Conservation (phyloP, 768 basidiomycete genomes). For the Boletus barrowsii region DNA sequence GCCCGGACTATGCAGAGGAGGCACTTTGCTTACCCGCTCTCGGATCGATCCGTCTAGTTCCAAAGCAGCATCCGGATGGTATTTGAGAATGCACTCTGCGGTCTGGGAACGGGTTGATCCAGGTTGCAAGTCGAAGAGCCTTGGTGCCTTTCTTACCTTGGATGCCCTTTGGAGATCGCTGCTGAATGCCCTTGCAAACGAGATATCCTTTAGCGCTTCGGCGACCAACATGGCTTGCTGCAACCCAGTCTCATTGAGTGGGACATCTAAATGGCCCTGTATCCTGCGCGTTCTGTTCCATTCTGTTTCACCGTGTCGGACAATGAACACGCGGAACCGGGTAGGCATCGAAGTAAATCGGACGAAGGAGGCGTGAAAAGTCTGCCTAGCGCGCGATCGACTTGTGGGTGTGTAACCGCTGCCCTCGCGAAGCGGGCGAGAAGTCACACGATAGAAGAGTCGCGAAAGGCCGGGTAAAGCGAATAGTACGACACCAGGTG, state of each 20-base stretch:
- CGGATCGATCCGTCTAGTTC: slow-evolving; percentile 48
- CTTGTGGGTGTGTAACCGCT: no score
- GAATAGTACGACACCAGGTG: no score
- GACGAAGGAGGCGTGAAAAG: no score
- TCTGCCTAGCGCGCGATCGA: no score
- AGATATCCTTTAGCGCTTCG: slow-evolving; percentile 48
- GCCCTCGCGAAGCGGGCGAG: no score
- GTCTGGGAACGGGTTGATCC: slow-evolving; percentile 43
- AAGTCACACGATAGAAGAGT: no score
- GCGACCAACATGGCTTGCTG: slow-evolving; percentile 59
- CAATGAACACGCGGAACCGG: slow-evolving; percentile 53
- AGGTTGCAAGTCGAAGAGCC: background rate
- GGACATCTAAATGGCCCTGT: slow-evolving; percentile 74
- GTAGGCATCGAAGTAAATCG: slow-evolving; percentile 19
- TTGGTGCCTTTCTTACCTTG: slow-evolving; percentile 43
- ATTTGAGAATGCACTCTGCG: slow-evolving; percentile 56
- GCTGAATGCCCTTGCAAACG: slow-evolving; percentile 58
- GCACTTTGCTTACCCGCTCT: slow-evolving; percentile 53
- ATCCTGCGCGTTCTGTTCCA: slow-evolving; percentile 60
- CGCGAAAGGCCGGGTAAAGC: no score
- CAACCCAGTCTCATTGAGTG: slow-evolving; percentile 59
- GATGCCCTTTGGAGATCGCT: slow-evolving; percentile 72
- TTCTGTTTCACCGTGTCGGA: slow-evolving; percentile 79
- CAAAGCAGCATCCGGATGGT: slow-evolving; percentile 46
- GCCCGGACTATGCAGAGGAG: background rate